phyloP scores from a whole-genome alignment of 176 grass and related monocot genomes.

The Avena eriantha region DNA sequence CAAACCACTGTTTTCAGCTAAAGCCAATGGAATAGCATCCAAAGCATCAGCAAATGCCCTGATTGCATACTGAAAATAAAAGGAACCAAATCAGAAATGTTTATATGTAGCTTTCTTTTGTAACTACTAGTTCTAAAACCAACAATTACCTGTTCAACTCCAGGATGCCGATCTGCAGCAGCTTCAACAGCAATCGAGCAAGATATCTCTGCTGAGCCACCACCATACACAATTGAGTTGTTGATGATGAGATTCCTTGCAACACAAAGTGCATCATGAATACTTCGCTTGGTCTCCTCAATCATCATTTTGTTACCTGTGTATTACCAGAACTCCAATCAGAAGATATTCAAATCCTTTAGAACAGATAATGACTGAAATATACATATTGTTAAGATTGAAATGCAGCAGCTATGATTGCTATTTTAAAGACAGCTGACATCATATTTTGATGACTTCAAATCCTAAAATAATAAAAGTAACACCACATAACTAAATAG shows the following conservation, averaged over 20 bases:
- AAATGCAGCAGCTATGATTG: not conserved
- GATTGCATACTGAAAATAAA: slow-evolving; percentile 84
- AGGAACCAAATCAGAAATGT: slow-evolving; percentile 14
- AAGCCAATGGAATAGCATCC: slow-evolving; percentile 80
- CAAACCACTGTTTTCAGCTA: slow-evolving; percentile 96
- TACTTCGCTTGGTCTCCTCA: slow-evolving; percentile 93
- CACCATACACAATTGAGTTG: slow-evolving; percentile 93
- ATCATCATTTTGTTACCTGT: slow-evolving; percentile 98
- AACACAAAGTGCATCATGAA: slow-evolving; percentile 94
- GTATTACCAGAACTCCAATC: not conserved
- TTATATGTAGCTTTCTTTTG: not conserved
- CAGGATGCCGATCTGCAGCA: slow-evolving; percentile 84
- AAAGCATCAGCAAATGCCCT: slow-evolving; percentile 96
- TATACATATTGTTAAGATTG: slow-evolving; percentile 7
- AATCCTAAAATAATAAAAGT: slow-evolving; percentile 34
- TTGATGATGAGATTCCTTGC: slow-evolving; percentile 96
- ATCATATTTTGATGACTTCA: too few relatives aligned
- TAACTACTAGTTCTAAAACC: not conserved
- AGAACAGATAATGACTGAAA: not conserved
- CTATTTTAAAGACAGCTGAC: too few relatives aligned
- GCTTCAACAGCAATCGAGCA: slow-evolving; percentile 91
- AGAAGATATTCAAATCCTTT: not conserved
- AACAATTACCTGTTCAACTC: slow-evolving; percentile 85
- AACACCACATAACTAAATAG: not conserved
- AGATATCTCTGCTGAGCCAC: slow-evolving; percentile 87